Evolutionary conservation across 2,329 filamentous ascomycete genomes (phyloP).

Genomic region (Cytospora piceicola): DNA sequence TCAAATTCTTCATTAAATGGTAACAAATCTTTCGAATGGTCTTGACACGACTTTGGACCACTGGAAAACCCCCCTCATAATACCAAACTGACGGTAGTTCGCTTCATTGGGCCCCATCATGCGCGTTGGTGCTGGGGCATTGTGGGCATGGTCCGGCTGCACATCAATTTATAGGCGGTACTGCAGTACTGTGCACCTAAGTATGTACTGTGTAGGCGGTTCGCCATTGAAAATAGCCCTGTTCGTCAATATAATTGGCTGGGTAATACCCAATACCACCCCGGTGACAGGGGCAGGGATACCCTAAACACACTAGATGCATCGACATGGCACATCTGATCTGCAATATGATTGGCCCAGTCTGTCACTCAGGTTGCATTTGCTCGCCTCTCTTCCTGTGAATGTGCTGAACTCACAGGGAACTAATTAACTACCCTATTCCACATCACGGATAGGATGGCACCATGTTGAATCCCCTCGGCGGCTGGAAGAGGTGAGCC

Average conservation of each 20-base stretch:
- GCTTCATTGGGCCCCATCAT: constrained; percentile 15
- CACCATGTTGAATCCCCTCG: constrained; percentile 15
- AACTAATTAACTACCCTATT: no score
- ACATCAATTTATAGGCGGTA: not conserved
- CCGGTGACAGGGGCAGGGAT: constrained; percentile 25
- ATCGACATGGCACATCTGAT: constrained; percentile 10
- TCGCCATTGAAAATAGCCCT: constrained; percentile 19
- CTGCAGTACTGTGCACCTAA: no score
- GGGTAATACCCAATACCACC: not conserved
- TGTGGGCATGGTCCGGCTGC: no score
- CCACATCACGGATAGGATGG: constrained; percentile 13
- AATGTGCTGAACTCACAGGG: not conserved
- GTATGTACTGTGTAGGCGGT: no score
- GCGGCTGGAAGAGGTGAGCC: constrained; percentile 24
- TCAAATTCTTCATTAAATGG: not conserved
- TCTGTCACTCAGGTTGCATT: constrained; percentile 13
- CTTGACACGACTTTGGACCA: constrained; percentile 13
- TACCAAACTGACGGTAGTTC: not conserved
- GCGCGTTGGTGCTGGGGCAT: constrained; percentile 17
- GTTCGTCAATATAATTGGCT: constrained; percentile 11
- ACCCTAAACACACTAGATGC: constrained; percentile 16
- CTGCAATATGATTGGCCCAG: constrained; percentile 15
- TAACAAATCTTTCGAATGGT: constrained; percentile 15
- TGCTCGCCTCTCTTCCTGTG: not conserved
- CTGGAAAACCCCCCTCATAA: not conserved